A percentile compares a stretch with the other conserved stretches of the same genome.
Conservation (phyloP, 2,329 filamentous ascomycete genomes). For the Pseudocercospora fijiensis region DNA sequence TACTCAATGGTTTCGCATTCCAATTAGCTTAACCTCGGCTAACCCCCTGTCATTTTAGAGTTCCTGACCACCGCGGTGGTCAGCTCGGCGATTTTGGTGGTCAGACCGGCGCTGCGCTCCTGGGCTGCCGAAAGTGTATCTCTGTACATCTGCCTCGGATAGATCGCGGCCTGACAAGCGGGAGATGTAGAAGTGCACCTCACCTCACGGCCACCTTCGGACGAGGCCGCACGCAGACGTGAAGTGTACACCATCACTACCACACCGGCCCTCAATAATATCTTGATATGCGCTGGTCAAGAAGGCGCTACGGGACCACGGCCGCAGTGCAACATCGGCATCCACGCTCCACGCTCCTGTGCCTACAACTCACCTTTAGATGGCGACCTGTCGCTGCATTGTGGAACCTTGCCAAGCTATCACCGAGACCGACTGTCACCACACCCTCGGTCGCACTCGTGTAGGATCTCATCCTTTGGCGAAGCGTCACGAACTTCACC, state of each 20-base stretch:
- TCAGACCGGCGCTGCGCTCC: no score
- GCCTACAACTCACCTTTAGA: constrained; percentile 44
- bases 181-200: no score
- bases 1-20: no score
- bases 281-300: background rate
- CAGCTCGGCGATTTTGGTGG: no score
- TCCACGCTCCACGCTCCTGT: background rate
- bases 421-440: constrained; percentile 42
- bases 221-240: background rate
- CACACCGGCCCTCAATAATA: background rate
- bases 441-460: constrained; percentile 46
- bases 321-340: constrained; percentile 1
- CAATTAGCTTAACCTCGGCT: no score
- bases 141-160: no score
- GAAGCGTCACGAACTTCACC: constrained; percentile 30
- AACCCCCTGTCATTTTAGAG: no score
- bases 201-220: background rate
- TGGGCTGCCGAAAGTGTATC: background rate
- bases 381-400: constrained; percentile 47
- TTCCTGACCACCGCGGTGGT: no score
- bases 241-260: background rate
- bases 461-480: constrained; percentile 38
- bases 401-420: constrained; percentile 47
- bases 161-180: background rate
- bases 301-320: background rate